A percentile compares a stretch with the other conserved stretches of the same genome.
These are phyloP conservation scores for Russula sp. DNA, from an alignment of 768 basidiomycete genomes.

Conservation along the genomic window DNA sequence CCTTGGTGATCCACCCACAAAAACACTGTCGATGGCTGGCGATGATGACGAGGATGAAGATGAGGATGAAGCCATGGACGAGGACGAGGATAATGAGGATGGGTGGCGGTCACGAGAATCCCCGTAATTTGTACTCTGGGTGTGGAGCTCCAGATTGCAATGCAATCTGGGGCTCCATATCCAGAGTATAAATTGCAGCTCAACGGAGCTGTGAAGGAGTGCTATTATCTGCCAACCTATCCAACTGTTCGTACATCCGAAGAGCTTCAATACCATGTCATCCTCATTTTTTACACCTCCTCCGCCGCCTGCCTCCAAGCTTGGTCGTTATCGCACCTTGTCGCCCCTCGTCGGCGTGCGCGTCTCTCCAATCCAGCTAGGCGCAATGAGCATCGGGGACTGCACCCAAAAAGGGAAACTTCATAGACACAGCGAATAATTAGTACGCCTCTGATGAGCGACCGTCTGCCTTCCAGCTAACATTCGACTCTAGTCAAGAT, in stretches of 20 bases:
- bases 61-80: too few relatives aligned
- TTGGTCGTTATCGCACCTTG: conserved; percentile 29
- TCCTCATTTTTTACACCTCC: background rate
- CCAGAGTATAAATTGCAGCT: background rate
- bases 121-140: too few relatives aligned
- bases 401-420: conserved; percentile 23
- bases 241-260: too few relatives aligned
- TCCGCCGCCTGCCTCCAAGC: conserved; percentile 24
- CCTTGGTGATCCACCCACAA: too few relatives aligned
- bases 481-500: conserved; percentile 19
- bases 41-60: too few relatives aligned
- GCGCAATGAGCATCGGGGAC: conserved; percentile 35
- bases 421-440: conserved; percentile 32
- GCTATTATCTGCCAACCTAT: background rate
- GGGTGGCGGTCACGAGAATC: too few relatives aligned
- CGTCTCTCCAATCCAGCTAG: conserved; percentile 34
- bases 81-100: too few relatives aligned
- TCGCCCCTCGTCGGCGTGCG: conserved; percentile 31
- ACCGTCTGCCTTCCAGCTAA: background rate
- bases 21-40: too few relatives aligned
- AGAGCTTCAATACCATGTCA: background rate
- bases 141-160: too few relatives aligned
- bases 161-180: background rate
- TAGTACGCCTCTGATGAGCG: conserved; percentile 23
- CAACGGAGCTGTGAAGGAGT: background rate